Conservation (phyloP, 495 filamentous ascomycete species). For the Venustampulla echinocandica region DNA sequence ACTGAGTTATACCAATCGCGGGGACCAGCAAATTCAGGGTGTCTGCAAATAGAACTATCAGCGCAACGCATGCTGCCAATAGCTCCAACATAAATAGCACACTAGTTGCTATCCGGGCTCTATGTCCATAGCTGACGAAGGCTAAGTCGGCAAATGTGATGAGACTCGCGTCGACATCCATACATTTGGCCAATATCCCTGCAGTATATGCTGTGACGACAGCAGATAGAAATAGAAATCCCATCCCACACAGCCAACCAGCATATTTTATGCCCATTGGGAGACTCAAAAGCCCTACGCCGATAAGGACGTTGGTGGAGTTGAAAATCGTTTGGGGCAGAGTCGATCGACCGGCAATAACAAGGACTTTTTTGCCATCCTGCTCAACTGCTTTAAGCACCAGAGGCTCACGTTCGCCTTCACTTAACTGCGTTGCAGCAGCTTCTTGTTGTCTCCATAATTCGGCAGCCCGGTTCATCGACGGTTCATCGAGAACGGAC, state of each 20-base stretch:
- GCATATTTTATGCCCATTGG: constrained; percentile 85
- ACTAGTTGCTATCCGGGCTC: constrained; percentile 70
- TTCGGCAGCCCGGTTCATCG: constrained; percentile 61
- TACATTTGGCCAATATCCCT: constrained; percentile 75
- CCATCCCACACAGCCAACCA: constrained; percentile 80
- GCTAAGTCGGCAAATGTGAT: constrained; percentile 92
- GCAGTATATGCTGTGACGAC: constrained; percentile 79
- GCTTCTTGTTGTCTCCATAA: constrained; percentile 65
- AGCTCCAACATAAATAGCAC: constrained; percentile 85
- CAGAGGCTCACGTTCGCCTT: constrained; percentile 68
- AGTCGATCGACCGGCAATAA: constrained; percentile 86
- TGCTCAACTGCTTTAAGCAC: constrained; percentile 82
- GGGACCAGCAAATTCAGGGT: constrained; percentile 75
- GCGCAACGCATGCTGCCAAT: constrained; percentile 78
- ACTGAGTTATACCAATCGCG: constrained; percentile 56
- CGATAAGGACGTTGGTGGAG: constrained; percentile 90
- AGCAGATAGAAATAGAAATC: constrained; percentile 65
- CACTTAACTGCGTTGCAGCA: constrained; percentile 32
- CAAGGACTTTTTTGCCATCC: constrained; percentile 73
- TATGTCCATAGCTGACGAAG: constrained; percentile 82
- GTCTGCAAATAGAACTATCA: constrained; percentile 90
- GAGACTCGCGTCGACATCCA: constrained; percentile 64
- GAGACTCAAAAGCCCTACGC: constrained; percentile 80
- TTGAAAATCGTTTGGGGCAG: constrained; percentile 95
- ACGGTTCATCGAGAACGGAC: constrained; percentile 56